These are phyloP conservation scores for Zymoseptoria crescenta DNA, from an alignment of 2,329 filamentous ascomycete species.

Conservation along the genomic window DNA sequence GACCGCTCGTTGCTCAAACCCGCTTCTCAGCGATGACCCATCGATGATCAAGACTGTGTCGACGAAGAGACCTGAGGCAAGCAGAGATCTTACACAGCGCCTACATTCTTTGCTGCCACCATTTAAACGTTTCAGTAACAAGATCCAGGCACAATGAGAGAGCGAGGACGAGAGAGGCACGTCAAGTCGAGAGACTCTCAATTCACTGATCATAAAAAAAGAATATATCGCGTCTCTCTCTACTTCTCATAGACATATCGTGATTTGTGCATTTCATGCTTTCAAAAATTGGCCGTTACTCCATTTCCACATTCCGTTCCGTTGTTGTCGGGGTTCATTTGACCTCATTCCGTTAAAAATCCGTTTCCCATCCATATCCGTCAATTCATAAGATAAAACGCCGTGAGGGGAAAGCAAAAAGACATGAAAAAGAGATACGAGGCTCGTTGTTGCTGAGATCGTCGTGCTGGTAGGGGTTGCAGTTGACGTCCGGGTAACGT, in stretches of 20 bases:
- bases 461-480: background rate
- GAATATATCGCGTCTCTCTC: background rate
- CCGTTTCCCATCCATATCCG: background rate
- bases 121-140: too few species aligned
- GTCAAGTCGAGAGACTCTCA: background rate
- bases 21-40: too few species aligned
- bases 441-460: background rate
- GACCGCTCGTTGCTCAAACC: too few species aligned
- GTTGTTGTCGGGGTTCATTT: background rate
- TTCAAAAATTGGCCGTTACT: background rate
- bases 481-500: background rate
- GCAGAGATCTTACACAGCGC: too few species aligned
- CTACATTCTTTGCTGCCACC: too few species aligned
- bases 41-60: too few species aligned
- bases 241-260: background rate
- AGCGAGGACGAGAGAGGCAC: background rate
- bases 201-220: background rate
- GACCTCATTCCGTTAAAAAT: background rate
- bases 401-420: background rate
- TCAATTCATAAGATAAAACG: background rate
- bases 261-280: background rate
- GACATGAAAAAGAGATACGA: background rate
- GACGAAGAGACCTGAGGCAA: too few species aligned
- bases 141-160: background rate
- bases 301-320: background rate